phyloP scores from a whole-genome alignment of 169 alveolate species.

The Eimeria maxima region DNA sequence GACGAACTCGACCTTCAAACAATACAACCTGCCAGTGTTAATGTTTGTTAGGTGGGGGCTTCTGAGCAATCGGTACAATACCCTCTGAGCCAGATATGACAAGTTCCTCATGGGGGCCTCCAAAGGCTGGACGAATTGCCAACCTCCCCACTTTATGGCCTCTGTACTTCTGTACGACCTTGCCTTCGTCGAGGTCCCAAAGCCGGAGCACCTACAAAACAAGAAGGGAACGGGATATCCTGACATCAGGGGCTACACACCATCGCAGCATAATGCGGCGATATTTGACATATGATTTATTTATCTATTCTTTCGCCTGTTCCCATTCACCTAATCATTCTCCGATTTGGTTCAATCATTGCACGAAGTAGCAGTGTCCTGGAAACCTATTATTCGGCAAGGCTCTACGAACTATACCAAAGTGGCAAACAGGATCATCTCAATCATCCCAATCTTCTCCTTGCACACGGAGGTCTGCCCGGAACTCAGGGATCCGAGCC shows the following conservation, averaged over 20 bases:
- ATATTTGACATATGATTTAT: background rate
- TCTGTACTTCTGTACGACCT: constrained; percentile 87
- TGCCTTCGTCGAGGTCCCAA: constrained; percentile 80
- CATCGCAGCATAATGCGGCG: background rate
- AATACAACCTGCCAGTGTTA: background rate
- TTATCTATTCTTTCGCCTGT: background rate
- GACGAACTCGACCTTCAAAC: background rate
- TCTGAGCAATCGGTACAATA: background rate
- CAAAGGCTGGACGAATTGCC: constrained; percentile 90
- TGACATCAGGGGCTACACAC: background rate
- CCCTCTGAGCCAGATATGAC: constrained; percentile 93
- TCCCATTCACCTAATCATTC: background rate
- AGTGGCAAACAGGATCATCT: background rate
- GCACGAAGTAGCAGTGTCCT: background rate
- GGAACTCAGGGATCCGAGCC: background rate
- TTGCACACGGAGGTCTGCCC: background rate
- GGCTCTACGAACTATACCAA: background rate
- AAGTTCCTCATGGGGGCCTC: constrained; percentile 91
- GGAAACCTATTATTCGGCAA: background rate
- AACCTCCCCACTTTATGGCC: constrained; percentile 93
- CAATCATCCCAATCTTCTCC: background rate
- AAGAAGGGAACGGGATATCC: background rate
- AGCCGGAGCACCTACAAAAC: constrained; percentile 69
- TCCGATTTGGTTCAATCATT: background rate
- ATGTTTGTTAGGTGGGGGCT: background rate